Evolutionary conservation across 225 moss, liverwort and hornwort genomes (phyloP), one percentile per base, ranked within the genome.

Genomic region (Polytrichum formosum): DNA sequence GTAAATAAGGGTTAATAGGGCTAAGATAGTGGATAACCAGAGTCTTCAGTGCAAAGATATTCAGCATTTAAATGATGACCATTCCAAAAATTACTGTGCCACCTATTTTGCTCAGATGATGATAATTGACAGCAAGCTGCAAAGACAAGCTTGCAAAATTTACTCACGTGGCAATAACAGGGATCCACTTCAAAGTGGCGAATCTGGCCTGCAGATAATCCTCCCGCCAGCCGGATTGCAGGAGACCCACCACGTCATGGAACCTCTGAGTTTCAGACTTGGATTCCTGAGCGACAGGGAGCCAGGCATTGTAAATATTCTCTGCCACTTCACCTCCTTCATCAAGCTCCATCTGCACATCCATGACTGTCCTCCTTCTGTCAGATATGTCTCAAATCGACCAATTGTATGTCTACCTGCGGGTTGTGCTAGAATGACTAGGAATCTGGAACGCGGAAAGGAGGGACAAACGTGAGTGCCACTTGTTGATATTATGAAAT

Each of bases 251-350:
- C 61, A 91, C 83, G 67, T 84, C 79, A 77, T 90, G 92, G 6
- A 99, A 94, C 84, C 87, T 92, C 55, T 79, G 88, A 7, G 84
- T 91, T 77, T 94, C 94, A 27, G 79, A 84, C 55, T 83, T 87
- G 61, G 85, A 85, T 70, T 91, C 94, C 72, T 92, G 65, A n/a
- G 88, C 80, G 64, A 90, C 80, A 73, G 98, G 98, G 79, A 99
- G 88, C 94, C 98, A 94, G 28, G 91, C 85, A 89, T 94, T 94
- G 71, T 75, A 99, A 64, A 82, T 70, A 73, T 94, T 90, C 83
- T 77, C 73, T 56, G 55, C 56, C 68, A 79, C 77, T 58, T 61
- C 72, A 64, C 70, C 77, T 64, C 79, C 74, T 63, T 59, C 79
- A 55, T 79, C 65, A 31, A 77, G 70, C 62, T 84, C 84, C 84